phyloP scores from a whole-genome alignment of 768 basidiomycete species.

The Boletus rubroflammeus region DNA sequence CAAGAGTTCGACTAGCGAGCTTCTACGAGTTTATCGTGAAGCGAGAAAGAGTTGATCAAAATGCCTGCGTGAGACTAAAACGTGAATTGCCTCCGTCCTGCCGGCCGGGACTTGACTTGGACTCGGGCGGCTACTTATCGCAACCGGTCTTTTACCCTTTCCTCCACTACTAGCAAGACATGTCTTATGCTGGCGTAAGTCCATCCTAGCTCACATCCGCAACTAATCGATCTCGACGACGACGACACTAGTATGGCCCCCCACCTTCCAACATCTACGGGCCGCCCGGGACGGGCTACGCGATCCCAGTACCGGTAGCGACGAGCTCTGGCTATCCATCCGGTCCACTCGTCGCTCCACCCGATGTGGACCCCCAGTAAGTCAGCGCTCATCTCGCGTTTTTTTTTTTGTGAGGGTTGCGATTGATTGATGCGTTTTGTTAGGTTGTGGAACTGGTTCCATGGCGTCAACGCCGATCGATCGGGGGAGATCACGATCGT shows the following conservation, averaged over 20 bases:
- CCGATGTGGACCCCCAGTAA: slow-evolving; percentile 75
- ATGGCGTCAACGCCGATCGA: slow-evolving; percentile 62
- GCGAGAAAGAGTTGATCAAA: background rate
- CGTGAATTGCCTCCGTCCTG: background rate
- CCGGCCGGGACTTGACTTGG: background rate
- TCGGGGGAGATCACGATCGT: slow-evolving; percentile 61
- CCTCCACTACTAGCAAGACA: background rate
- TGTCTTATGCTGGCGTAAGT: slow-evolving; percentile 23
- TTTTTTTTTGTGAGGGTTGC: background rate
- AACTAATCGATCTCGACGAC: background rate
- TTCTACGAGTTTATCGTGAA: background rate
- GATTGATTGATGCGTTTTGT: background rate
- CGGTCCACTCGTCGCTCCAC: slow-evolving; percentile 14
- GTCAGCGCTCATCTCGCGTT: slow-evolving; percentile 17
- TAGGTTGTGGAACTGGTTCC: slow-evolving; percentile 76
- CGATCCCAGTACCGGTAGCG: background rate
- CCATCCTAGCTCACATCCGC: background rate
- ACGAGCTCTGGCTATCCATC: background rate
- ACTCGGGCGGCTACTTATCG: slow-evolving; percentile 9
- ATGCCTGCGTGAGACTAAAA: background rate
- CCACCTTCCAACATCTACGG: slow-evolving; percentile 12
- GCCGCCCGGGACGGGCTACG: background rate
- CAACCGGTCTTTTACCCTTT: background rate
- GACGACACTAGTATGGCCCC: slow-evolving; percentile 2
- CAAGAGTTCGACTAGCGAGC: background rate